A percentile compares a stretch with the other conserved stretches of the same genome.
These are phyloP conservation scores for Nannizziopsis arthrosporioides DNA, from an alignment of 2,329 filamentous ascomycete genomes.

Conservation along the genomic window DNA sequence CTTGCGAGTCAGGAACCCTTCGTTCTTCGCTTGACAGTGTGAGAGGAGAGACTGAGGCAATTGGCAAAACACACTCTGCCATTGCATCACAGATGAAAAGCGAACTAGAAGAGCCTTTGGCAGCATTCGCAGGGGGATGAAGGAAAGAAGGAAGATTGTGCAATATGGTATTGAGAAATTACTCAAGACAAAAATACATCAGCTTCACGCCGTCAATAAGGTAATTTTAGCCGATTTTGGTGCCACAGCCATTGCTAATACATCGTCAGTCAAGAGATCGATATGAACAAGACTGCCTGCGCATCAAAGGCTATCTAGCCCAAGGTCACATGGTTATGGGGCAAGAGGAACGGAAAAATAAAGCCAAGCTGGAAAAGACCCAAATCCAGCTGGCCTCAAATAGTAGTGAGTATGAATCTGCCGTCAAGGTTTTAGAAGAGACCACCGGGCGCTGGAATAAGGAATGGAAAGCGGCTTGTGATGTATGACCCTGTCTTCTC, in stretches of 20 bases:
- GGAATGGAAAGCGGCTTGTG: constrained; percentile 95
- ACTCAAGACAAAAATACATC: constrained; percentile 82
- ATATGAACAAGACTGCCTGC: constrained; percentile 94
- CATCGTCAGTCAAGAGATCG: constrained; percentile 62
- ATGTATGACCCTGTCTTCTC: constrained; percentile 34
- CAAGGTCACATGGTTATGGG: constrained; percentile 99
- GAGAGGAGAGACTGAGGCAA: constrained; percentile 77
- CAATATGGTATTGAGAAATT: constrained; percentile 90
- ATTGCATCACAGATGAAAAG: constrained; percentile 92
- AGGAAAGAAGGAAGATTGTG: constrained; percentile 91
- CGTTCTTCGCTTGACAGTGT: constrained; percentile 76
- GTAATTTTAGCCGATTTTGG: constrained; percentile 36
- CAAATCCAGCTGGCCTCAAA: constrained; percentile 87
- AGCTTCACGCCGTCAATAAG: constrained; percentile 86
- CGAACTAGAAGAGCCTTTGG: constrained; percentile 85
- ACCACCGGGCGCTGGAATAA: constrained; percentile 93
- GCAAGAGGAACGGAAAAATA: constrained; percentile 96
- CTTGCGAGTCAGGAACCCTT: constrained; percentile 72
- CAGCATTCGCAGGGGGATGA: constrained; percentile 91
- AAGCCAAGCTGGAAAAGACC: constrained; percentile 96
- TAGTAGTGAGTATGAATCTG: constrained; percentile 85
- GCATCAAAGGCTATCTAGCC: constrained; percentile 96
- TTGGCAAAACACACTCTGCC: constrained; percentile 83
- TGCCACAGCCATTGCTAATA: not conserved
- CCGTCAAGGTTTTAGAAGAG: constrained; percentile 86